Base-by-base conservation (phyloP, 805 yeast genomes). In the Spencermartinsiella europaea region DNA sequence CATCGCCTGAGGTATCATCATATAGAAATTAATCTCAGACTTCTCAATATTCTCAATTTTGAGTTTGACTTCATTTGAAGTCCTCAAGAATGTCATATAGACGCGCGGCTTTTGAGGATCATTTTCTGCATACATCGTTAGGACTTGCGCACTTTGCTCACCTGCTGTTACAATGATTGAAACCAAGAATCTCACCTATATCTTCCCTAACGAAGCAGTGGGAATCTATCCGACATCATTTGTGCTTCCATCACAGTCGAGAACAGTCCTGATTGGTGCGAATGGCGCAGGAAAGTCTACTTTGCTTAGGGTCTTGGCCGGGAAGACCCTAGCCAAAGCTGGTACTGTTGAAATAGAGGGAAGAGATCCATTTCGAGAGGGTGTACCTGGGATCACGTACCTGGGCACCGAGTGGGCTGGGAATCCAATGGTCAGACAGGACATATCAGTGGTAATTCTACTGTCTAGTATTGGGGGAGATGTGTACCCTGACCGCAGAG, bases 211-310 rank as follows among this genome's bases (percentile, higher is more conserved):
- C 44, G 70, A 75, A 2, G 73, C 75, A 42, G 76, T 85, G 2
- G 95, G 96, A 0, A 70, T 93, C 14, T 74, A 75, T 25, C 73
- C 85, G 40, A 75, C 91, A 51, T 70, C 73, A 33, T 59, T 93
- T 35, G 55, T 69, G 10, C 73, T 93, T 17, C 80, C 82, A 0
- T 78, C 84, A 74, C 80, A 84, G 4, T 77, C 91, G 1, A 75
- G 96, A 49, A 79, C 90, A 8, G 69, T 93, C 31, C 65, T 93
- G 5, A 74, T 93, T 20, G 99, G 99, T 0, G 95, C 98, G 10
- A 90, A 90, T 58, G 99, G 99, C 16, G 98, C 99, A 0, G 98
- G 99, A 3, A 93, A 93, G 64, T 86, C 96, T 1, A 93, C 99
- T 0, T 64, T 93, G 37, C 71, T 93, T 52, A 79, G 81, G 61